Base-by-base conservation (phyloP, 768 basidiomycete genomes). In the Lactifluus rugatus region DNA sequence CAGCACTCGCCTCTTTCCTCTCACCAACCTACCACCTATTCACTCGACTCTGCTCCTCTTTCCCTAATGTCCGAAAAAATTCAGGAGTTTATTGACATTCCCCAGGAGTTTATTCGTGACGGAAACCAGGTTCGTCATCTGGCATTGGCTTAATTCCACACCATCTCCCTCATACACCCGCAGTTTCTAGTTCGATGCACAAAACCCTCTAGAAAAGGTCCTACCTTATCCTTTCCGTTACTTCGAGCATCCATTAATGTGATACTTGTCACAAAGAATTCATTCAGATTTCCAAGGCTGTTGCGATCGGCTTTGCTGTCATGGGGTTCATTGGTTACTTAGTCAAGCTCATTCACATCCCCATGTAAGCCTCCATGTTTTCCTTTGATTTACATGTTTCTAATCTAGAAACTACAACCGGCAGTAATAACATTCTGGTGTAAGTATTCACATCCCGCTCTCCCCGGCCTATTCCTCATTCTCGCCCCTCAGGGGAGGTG, bases 301-400 rank as follows among this genome's bases (percentile, higher is more conserved):
- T 99, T 54, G 93, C 93, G 2, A 85, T 98, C 61, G 96, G 96
- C 14, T 99, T 99, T 68, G 92, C 87, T 51, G 90, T 99, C 64
- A 98, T 98, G 94, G 96, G 96, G 16, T 95, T 97, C 80, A 93
- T 99, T 71, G 96, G 96, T 16, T 99, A 95, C 77, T 87, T 98
- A 69, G 94, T 96, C 65, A 97, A 97, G 74, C 84, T 97, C 64
- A 93, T 98, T 66, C 93, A 97, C 74, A 96, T 95, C 73, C 93
- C 94, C 66, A 95, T 96, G 93, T 95, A 65, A 76, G 93, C 83
- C 31, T 37, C 58, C 17, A 53, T 39, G 53, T 39, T 51, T 41
- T 31, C 44, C 32, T 16, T 48, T 17, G 21, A n/a, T 50, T 50
- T 13, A 46, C 46, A 54, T 8, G 9, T 49, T 17, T 56, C 61